Conservation (phyloP, 139 green algal species). For the Chlorella sorokiniana region DNA sequence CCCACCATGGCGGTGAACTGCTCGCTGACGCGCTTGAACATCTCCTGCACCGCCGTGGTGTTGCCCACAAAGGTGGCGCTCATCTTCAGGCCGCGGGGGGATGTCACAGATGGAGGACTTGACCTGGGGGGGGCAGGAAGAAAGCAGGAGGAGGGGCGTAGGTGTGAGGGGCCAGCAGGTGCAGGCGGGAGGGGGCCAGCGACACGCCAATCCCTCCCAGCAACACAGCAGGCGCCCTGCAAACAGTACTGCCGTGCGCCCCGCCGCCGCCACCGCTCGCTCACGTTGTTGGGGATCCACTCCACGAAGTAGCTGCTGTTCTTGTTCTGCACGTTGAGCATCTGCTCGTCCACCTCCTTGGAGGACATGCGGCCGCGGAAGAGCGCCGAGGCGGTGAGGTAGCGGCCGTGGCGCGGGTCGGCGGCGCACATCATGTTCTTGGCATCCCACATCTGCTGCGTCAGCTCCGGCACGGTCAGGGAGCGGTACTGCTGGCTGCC, state of each 20-base stretch:
- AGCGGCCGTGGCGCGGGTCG: conserved; percentile 96
- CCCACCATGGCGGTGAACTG: conserved; percentile 97
- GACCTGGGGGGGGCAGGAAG: not conserved
- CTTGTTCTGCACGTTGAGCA: conserved; percentile 99
- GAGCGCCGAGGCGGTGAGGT: conserved; percentile 95
- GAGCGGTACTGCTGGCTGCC: conserved; percentile 96
- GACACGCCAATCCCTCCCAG: no score
- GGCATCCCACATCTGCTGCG: conserved; percentile 99
- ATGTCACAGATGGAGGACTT: conserved; percentile 97
- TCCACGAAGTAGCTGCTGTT: conserved; percentile 99
- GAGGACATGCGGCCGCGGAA: conserved; percentile 98
- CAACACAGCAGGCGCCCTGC: no score
- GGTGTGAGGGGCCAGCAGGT: not conserved
- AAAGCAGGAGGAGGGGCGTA: not conserved
- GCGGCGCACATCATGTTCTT: conserved; percentile 99
- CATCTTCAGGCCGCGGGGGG: conserved; percentile 98
- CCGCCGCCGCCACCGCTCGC: not conserved
- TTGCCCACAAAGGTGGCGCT: conserved; percentile 96
- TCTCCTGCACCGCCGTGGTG: conserved; percentile 94
- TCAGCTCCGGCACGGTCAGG: conserved; percentile 98
- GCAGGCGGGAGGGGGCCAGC: not conserved
- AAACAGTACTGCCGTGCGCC: not conserved
- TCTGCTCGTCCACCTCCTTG: conserved; percentile 99
- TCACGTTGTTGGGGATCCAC: conserved; percentile 99
- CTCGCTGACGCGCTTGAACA: conserved; percentile 94